A percentile compares a stretch with the other conserved stretches of the same genome.
phyloP scores from a whole-genome alignment of 805 yeast species.

The Spathaspora sp. region DNA sequence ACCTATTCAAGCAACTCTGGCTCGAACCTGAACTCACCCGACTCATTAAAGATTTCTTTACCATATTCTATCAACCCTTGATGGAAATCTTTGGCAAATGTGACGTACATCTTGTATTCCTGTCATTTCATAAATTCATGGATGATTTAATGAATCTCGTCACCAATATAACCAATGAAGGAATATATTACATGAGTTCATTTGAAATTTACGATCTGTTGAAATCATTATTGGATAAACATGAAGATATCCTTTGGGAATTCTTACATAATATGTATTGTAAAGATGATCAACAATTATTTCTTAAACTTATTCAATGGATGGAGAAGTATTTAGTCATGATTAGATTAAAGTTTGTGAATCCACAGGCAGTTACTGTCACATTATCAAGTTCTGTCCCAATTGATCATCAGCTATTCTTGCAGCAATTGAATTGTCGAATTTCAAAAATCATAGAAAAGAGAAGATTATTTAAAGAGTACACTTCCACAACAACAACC shows the following conservation, averaged over 20 bases:
- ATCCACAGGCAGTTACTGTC: conserved; percentile 37
- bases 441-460: conserved; percentile 34
- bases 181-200: conserved; percentile 43
- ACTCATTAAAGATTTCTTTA: conserved; percentile 66
- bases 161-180: conserved; percentile 52
- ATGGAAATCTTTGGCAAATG: conserved; percentile 33
- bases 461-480: conserved; percentile 34
- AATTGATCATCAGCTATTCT: conserved; percentile 31
- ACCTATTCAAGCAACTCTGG: conserved; percentile 73
- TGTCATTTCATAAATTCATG: conserved; percentile 33
- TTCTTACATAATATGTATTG: conserved; percentile 80
- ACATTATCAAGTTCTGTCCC: conserved; percentile 17
- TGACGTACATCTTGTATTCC: conserved; percentile 36
- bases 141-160: conserved; percentile 65
- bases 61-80: conserved; percentile 40
- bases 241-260: conserved; percentile 66
- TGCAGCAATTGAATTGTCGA: conserved; percentile 37
- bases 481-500: conserved; percentile 16
- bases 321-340: conserved; percentile 61
- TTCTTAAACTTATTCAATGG: conserved; percentile 74
- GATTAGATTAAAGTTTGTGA: conserved; percentile 56
- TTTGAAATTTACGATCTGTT: conserved; percentile 66
- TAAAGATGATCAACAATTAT: conserved; percentile 70
- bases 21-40: conserved; percentile 78
- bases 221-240: conserved; percentile 61